These are phyloP conservation scores for Thraustochytrium striatum DNA, from an alignment of 352 stramenopile genomes.

Conservation along the genomic window DNA sequence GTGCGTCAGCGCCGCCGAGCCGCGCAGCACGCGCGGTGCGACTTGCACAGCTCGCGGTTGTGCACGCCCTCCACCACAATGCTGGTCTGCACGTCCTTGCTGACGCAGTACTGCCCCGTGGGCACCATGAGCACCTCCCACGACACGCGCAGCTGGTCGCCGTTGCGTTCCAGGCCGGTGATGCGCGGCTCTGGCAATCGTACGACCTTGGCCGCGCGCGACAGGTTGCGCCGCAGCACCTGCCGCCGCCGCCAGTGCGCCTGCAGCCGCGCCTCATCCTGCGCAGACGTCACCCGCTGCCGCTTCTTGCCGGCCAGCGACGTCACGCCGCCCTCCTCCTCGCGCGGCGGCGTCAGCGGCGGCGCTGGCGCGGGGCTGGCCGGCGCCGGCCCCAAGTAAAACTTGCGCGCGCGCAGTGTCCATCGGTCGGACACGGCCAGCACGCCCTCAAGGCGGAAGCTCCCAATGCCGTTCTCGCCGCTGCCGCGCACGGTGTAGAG, in stretches of 20 bases:
- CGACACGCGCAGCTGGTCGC: neutral
- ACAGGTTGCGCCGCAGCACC: neutral
- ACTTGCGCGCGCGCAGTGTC: neutral
- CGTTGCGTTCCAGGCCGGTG: neutral
- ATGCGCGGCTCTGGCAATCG: constrained; percentile 10
- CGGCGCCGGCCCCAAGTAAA: neutral
- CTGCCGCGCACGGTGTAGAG: constrained; percentile 1
- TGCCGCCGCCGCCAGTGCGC: constrained; percentile 17
- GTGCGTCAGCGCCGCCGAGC: too few relatives aligned
- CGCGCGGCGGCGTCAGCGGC: too few relatives aligned
- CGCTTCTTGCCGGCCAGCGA: neutral
- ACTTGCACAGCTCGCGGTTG: too few relatives aligned
- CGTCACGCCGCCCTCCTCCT: neutral
- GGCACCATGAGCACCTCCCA: constrained; percentile 23
- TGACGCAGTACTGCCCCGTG: neutral
- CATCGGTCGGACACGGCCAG: neutral
- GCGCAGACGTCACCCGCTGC: neutral
- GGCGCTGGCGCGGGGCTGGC: too few relatives aligned
- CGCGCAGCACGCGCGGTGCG: too few relatives aligned
- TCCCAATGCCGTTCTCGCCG: constrained; percentile 5
- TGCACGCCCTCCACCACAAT: neutral
- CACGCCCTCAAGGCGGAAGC: neutral
- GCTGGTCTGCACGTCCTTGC: too few relatives aligned
- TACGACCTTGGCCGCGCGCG: neutral
- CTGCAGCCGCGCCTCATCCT: constrained; percentile 1